These are phyloP conservation scores for Aureobasidium leucospermi DNA, from an alignment of 2,329 filamentous ascomycete genomes.

Conservation along the genomic window DNA sequence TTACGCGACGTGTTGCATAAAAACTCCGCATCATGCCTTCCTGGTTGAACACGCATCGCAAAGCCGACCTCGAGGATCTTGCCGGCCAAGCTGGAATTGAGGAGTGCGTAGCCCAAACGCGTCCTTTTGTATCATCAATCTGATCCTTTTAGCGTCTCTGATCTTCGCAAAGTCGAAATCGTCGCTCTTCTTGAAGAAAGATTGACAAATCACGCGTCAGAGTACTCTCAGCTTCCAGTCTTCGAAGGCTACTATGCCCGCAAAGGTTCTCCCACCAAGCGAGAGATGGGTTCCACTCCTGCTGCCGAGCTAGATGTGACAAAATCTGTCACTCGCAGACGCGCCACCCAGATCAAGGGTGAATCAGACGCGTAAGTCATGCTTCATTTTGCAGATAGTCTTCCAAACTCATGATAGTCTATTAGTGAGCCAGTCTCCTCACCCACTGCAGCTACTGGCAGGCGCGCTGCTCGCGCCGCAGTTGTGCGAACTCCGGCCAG, in stretches of 20 bases:
- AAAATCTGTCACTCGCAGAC: constrained; percentile 25
- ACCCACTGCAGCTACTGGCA: not conserved
- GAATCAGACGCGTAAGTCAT: constrained; percentile 25
- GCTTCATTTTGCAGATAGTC: not conserved
- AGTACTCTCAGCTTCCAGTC: constrained; percentile 55
- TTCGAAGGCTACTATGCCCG: constrained; percentile 73
- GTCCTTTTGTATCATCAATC: not conserved
- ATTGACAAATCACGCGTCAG: constrained; percentile 60
- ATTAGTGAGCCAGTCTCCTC: not conserved
- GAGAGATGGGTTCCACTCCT: constrained; percentile 20
- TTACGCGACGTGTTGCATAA: constrained; percentile 37
- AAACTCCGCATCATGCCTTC: constrained; percentile 52
- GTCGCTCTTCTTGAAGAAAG: constrained; percentile 66
- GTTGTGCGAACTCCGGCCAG: not conserved
- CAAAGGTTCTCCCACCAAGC: constrained; percentile 49
- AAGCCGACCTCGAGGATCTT: constrained; percentile 68
- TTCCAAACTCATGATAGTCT: not conserved
- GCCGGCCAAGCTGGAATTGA: constrained; percentile 63
- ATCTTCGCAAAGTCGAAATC: constrained; percentile 60
- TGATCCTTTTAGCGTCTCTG: constrained; percentile 10
- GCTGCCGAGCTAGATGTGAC: constrained; percentile 19
- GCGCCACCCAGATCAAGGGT: constrained; percentile 29
- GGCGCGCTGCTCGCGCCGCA: not conserved
- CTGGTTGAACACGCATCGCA: constrained; percentile 76
- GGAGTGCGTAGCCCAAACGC: constrained; percentile 51